Percentiles rank a stretch among this genome's conserved stretches.
phyloP scores from a whole-genome alignment of 169 alveolate genomes.

The Cryptosporidium ubiquitum region DNA sequence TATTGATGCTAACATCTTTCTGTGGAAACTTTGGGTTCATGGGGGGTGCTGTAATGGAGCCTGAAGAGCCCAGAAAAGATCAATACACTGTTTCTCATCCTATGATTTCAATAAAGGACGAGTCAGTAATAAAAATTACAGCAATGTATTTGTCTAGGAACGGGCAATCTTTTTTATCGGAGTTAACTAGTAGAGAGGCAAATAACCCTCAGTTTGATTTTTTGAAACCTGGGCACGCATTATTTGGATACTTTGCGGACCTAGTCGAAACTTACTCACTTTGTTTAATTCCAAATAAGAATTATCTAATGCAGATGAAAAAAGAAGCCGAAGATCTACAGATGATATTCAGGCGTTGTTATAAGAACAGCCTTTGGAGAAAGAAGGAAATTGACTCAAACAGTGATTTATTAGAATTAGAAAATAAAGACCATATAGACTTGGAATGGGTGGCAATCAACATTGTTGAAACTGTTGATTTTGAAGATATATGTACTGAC shows the following conservation, averaged over 20 bases:
- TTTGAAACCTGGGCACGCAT: constrained; percentile 94
- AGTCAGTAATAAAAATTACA: constrained; percentile 92
- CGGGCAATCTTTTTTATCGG: constrained; percentile 95
- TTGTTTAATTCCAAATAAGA: constrained; percentile 91
- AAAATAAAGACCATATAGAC: constrained; percentile 76
- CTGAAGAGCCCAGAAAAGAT: constrained; percentile 76
- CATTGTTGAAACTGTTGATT: constrained; percentile 77
- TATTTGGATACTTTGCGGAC: constrained; percentile 92
- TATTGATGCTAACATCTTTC: constrained; percentile 51
- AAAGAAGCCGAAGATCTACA: constrained; percentile 82
- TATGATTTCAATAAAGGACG: constrained; percentile 83
- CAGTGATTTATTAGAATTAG: constrained; percentile 77
- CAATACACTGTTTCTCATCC: constrained; percentile 82
- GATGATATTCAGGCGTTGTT: constrained; percentile 30
- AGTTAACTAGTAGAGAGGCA: constrained; percentile 87
- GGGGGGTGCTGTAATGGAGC: constrained; percentile 77
- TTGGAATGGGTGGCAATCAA: constrained; percentile 76
- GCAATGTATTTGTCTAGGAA: constrained; percentile 97
- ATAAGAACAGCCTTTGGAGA: constrained; percentile 78
- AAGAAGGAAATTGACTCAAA: constrained; percentile 79
- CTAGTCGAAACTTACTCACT: constrained; percentile 94
- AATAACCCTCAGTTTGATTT: constrained; percentile 93
- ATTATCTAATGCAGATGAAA: constrained; percentile 86
- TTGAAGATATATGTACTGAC: constrained; percentile 15
- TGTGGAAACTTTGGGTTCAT: constrained; percentile 73